A percentile compares a stretch with the other conserved stretches of the same genome.
These are phyloP conservation scores for Ogataea trehalophila DNA, from an alignment of 805 yeast species.

Conservation along the genomic window DNA sequence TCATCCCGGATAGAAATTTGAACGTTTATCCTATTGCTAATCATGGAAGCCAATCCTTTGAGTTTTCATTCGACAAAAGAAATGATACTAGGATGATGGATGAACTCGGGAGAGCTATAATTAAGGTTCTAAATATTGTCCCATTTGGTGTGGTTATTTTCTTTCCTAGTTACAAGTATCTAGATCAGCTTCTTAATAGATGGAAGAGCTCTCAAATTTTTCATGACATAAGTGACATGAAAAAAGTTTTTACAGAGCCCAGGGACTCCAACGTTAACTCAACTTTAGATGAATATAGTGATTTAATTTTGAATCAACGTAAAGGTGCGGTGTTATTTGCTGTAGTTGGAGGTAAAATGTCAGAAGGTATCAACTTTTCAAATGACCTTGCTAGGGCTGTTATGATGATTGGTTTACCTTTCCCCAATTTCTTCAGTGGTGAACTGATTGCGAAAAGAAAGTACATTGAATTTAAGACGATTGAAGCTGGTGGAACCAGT, in stretches of 20 bases:
- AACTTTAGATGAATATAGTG: slow-evolving; percentile 47
- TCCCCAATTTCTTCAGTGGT: slow-evolving; percentile 78
- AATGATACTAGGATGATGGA: slow-evolving; percentile 39
- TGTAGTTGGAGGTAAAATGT: slow-evolving; percentile 88
- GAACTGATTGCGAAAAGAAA: slow-evolving; percentile 70
- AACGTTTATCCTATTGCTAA: slow-evolving; percentile 49
- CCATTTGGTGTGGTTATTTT: slow-evolving; percentile 80
- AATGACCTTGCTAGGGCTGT: slow-evolving; percentile 86
- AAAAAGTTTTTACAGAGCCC: slow-evolving; percentile 56
- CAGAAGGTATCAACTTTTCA: slow-evolving; percentile 91
- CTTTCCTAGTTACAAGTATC: slow-evolving; percentile 78
- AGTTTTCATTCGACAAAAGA: slow-evolving; percentile 68
- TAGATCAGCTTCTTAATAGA: slow-evolving; percentile 40
- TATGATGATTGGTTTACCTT: slow-evolving; percentile 83
- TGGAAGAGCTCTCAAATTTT: slow-evolving; percentile 48
- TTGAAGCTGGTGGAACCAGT: slow-evolving; percentile 42
- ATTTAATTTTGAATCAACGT: slow-evolving; percentile 29
- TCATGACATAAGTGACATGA: slow-evolving; percentile 32
- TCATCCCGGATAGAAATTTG: slow-evolving; percentile 68
- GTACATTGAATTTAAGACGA: slow-evolving; percentile 52
- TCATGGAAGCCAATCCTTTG: slow-evolving; percentile 33
- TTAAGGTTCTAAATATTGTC: slow-evolving; percentile 37
- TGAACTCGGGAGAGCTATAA: slow-evolving; percentile 46
- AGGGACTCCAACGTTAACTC: slow-evolving; percentile 38
- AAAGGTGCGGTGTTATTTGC: slow-evolving; percentile 69